These are phyloP conservation scores for Antrodiella citrinella DNA, from an alignment of 768 basidiomycete species.

Conservation along the genomic window DNA sequence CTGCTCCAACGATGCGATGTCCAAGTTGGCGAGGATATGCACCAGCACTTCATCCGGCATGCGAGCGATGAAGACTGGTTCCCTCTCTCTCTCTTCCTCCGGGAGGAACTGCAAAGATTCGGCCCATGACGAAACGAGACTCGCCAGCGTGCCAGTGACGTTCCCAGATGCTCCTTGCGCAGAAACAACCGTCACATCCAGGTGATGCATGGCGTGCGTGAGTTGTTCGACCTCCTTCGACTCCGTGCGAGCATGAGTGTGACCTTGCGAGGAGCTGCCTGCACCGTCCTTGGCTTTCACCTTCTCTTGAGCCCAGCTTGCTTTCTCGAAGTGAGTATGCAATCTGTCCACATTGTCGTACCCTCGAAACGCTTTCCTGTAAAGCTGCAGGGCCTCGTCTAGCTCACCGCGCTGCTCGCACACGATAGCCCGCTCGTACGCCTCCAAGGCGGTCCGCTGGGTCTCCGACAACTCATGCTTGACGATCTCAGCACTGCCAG, in stretches of 20 bases:
- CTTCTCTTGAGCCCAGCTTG: conserved; percentile 2
- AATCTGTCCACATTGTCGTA: conserved; percentile 69
- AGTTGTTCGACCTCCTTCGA: conserved; percentile 8
- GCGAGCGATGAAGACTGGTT: conserved; percentile 42
- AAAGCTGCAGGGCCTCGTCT: conserved; percentile 68
- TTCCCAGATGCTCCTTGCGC: conserved; percentile 11
- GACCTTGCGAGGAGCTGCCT: too few species aligned
- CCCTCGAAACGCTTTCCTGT: conserved; percentile 74
- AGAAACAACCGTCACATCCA: conserved; percentile 7
- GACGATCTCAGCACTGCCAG: background rate
- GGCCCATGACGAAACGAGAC: conserved; percentile 42
- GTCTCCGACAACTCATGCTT: conserved; percentile 22
- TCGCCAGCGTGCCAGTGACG: conserved; percentile 36
- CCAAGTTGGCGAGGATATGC: conserved; percentile 55
- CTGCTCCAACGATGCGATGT: conserved; percentile 62
- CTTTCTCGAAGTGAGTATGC: conserved; percentile 50
- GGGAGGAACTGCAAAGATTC: conserved; percentile 49
- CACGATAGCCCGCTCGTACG: conserved; percentile 65
- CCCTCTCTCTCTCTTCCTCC: conserved; percentile 46
- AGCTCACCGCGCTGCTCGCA: conserved; percentile 68
- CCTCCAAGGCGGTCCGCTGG: conserved; percentile 44
- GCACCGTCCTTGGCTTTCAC: too few species aligned
- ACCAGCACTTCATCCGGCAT: conserved; percentile 77
- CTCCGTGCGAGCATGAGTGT: background rate
- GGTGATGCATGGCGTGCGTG: conserved; percentile 6